Base-by-base conservation (phyloP, 345 rosid species). In the Eucalyptus albens region DNA sequence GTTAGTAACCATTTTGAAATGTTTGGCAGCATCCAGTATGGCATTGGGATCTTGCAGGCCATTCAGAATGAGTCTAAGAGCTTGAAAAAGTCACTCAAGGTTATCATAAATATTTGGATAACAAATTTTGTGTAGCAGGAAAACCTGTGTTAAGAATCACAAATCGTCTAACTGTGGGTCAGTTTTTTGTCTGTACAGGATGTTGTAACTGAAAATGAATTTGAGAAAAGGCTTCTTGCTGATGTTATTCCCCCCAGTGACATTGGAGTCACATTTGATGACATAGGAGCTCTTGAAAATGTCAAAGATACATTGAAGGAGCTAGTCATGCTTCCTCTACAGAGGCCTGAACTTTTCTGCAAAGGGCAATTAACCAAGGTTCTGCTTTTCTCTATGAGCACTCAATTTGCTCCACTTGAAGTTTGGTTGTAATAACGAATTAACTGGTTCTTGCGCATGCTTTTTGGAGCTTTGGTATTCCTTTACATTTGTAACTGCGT, bases 251-350 rank as follows among this genome's bases (percentile, higher is more conserved):
- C 97, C 16, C 97, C 98, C 13, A 95, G 91, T 91, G 98, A 96
- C 89, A 96, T 96, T 90, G 98, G 97, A 88, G 98, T 96, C 90
- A 94, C 96, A 87, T 96, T 97, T 93, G 96, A 97, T 89, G 99
- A 97, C 90, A 96, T 97, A 53, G 98, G 98, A 89, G 99, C 98
- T 55, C 97, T 97, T 91, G 97, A 96, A 90, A 95, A 95, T 90
- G 98, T 97, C 88, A 97, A 96, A 94, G 97, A 97, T 92, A 94
- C 98, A 62, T 92, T 97, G 90, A 96, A 96, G 91, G 98, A 97
- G 93, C 94, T 97, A 92, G 97, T 97, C 91, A 96, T 96, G 97
- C 98, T 97, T 91, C 99, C 99, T 88, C 89, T 97, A 86, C 96
- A 95, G 90, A 93, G 97, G 92, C 98, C 98, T 88, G 98, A 97